Conservation (phyloP, 169 alveolate genomes). For the Cryptosporidium bovis region DNA sequence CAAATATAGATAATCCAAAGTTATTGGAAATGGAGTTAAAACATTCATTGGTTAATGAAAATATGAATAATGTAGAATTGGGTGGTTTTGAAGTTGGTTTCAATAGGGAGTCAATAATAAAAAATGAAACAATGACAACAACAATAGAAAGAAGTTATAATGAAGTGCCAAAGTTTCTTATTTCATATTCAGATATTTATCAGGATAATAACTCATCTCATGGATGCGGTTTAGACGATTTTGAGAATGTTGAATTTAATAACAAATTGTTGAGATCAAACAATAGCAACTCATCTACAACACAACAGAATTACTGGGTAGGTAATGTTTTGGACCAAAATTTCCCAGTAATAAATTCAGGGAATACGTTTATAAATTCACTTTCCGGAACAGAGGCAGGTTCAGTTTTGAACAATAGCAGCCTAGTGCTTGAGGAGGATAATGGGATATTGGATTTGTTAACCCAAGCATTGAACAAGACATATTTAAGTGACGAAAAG, state of each 20-base stretch:
- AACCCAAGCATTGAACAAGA: slow-evolving; percentile 44
- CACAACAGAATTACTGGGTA: slow-evolving; percentile 23
- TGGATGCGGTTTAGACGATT: not conserved
- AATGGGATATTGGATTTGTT: slow-evolving; percentile 50
- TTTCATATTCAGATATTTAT: slow-evolving; percentile 47
- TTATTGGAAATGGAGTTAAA: slow-evolving; percentile 3
- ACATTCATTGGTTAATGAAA: slow-evolving; percentile 16
- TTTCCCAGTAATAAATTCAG: not conserved
- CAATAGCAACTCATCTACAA: not conserved
- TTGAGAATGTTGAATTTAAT: not conserved
- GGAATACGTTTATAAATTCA: not conserved
- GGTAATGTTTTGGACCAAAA: slow-evolving; percentile 29
- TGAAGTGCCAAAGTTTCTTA: slow-evolving; percentile 50
- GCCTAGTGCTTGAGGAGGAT: slow-evolving; percentile 42
- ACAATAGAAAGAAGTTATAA: slow-evolving; percentile 11
- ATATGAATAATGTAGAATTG: slow-evolving; percentile 11
- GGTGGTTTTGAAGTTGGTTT: slow-evolving; percentile 63
- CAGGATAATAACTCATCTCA: slow-evolving; percentile 19
- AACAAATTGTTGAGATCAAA: not conserved
- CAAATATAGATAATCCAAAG: not conserved
- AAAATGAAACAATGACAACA: not conserved
- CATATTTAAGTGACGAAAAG: slow-evolving; percentile 27
- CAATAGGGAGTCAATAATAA: slow-evolving; percentile 1
- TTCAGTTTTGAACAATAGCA: not conserved
- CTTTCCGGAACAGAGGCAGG: no score